Percentiles rank a stretch among this genome's conserved stretches.
phyloP scores from a whole-genome alignment of 208 protist genomes.

The Naegleria gruberi region DNA sequence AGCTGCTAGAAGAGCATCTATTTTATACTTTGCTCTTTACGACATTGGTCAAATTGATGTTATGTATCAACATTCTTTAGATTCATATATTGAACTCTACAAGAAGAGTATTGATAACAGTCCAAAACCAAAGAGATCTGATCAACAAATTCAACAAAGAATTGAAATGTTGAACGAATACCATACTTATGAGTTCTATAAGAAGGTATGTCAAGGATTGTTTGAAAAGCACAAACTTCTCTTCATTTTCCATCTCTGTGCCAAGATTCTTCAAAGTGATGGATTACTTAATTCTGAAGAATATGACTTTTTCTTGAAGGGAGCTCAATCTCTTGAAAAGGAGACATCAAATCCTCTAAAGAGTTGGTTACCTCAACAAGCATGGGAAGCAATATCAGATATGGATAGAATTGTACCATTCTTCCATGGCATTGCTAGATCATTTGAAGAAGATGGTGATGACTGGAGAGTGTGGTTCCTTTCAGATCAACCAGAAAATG shows the following conservation, averaged over 20 bases:
- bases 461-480: constrained; percentile 91
- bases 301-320: constrained; percentile 94
- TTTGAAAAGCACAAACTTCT: constrained; percentile 98
- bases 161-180: constrained; percentile 87
- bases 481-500: constrained; percentile 79
- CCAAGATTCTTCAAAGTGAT: constrained; percentile 81
- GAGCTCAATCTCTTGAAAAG: constrained; percentile 88
- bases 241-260: constrained; percentile 96
- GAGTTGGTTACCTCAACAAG: constrained; percentile 84
- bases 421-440: constrained; percentile 82
- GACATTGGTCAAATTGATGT: constrained; percentile 90
- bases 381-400: constrained; percentile 94
- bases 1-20: constrained; percentile 81
- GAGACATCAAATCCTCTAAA: constrained; percentile 84
- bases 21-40: constrained; percentile 94
- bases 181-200: constrained; percentile 94
- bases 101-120: constrained; percentile 78
- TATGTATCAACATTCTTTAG: constrained; percentile 98
- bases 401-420: constrained; percentile 82
- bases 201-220: constrained; percentile 91
- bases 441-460: constrained; percentile 85
- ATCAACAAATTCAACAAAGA: constrained; percentile 74
- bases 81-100: constrained; percentile 94
- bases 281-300: constrained; percentile 83
- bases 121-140: constrained; percentile 47